These are phyloP conservation scores for Candida maltosa DNA, from an alignment of 805 yeast species.

Conservation along the genomic window DNA sequence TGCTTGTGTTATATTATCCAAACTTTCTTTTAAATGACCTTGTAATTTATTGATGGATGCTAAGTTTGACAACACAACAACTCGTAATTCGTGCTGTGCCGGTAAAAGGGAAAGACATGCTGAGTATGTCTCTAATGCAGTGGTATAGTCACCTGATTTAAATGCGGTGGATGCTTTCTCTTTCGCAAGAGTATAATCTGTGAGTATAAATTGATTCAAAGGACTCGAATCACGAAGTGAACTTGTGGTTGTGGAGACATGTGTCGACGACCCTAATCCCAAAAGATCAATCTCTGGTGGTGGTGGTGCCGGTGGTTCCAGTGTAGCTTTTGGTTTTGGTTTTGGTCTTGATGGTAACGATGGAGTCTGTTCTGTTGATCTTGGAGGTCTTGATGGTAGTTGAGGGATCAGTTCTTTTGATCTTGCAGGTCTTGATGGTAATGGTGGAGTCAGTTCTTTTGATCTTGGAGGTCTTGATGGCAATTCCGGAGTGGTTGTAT, in stretches of 20 bases:
- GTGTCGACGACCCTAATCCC: constrained; percentile 17
- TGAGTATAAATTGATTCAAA: constrained; percentile 37
- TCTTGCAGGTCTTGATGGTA: background rate
- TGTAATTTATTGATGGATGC: constrained; percentile 30
- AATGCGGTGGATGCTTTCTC: constrained; percentile 60
- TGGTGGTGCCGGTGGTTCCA: constrained; percentile 11
- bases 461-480: constrained; percentile 1
- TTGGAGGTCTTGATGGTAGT: too few species aligned
- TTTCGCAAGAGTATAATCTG: constrained; percentile 46
- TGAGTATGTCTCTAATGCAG: constrained; percentile 61
- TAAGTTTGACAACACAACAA: constrained; percentile 73
- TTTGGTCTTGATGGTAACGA: background rate
- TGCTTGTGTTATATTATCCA: constrained; percentile 46
- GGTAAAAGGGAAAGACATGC: constrained; percentile 54
- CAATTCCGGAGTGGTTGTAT: background rate
- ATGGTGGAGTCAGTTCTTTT: background rate
- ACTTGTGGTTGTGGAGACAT: background rate
- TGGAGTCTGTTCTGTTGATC: background rate
- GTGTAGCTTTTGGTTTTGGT: constrained; percentile 5
- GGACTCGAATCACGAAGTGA: constrained; percentile 12
- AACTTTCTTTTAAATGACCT: constrained; percentile 22
- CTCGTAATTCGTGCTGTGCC: constrained; percentile 55
- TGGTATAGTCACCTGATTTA: constrained; percentile 76
- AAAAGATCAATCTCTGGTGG: constrained; percentile 22
- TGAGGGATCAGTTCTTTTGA: too few species aligned